phyloP scores from a whole-genome alignment of 1,139 yeast species.

The Lipomyces yarrowii region DNA sequence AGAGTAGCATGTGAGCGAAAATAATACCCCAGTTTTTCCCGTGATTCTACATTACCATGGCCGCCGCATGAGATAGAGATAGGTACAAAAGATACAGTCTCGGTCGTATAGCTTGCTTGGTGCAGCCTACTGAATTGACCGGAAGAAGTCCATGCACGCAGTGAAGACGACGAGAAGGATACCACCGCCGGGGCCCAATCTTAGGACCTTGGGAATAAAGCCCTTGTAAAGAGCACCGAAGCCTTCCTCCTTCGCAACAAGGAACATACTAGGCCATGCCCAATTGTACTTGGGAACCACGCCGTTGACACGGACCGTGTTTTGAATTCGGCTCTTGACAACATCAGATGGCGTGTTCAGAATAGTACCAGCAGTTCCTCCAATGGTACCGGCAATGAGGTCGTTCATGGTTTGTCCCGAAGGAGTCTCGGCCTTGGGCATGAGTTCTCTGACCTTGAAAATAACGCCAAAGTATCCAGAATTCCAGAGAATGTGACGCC shows the following conservation, averaged over 20 bases:
- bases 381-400: conserved; percentile 87
- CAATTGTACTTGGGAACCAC: conserved; percentile 79
- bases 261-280: conserved; percentile 79
- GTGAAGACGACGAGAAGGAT: conserved; percentile 93
- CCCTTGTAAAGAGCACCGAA: conserved; percentile 88
- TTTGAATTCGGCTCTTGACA: conserved; percentile 95
- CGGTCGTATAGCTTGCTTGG: background rate
- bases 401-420: conserved; percentile 82
- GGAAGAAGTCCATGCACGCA: conserved; percentile 90
- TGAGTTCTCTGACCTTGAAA: conserved; percentile 74
- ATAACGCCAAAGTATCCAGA: conserved; percentile 97
- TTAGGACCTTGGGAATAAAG: conserved; percentile 92
- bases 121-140: conserved; percentile 55
- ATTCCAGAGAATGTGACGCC: conserved; percentile 98
- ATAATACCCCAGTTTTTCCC: background rate
- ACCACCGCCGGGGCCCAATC: conserved; percentile 99
- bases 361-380: conserved; percentile 95
- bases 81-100: background rate
- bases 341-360: conserved; percentile 97
- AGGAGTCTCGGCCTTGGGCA: conserved; percentile 74
- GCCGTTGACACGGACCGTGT: conserved; percentile 68
- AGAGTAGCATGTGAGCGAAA: background rate
- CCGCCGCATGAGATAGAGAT: background rate
- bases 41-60: background rate
- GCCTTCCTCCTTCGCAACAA: conserved; percentile 88